Evolutionary conservation across 2,329 filamentous ascomycete genomes (phyloP).

Genomic region (Neopestalotiopsis sp.): DNA sequence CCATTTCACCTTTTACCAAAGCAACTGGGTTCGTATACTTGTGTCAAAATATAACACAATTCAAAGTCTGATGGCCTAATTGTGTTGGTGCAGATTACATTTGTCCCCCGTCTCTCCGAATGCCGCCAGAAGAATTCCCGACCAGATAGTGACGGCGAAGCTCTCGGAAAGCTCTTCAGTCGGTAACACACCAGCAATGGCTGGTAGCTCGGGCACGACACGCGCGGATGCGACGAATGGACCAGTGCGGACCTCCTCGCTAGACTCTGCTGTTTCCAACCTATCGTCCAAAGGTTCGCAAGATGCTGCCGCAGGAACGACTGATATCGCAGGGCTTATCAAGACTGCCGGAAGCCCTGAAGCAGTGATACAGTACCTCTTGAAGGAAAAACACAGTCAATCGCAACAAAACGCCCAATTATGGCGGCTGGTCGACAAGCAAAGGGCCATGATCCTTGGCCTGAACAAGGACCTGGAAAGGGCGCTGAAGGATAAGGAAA

Average conservation of each 20-base stretch:
- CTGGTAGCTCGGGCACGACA: slow-evolving; percentile 47
- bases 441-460: slow-evolving; percentile 89
- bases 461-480: slow-evolving; percentile 94
- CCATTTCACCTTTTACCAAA: slow-evolving; percentile 25
- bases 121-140: slow-evolving; percentile 53
- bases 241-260: slow-evolving; percentile 78
- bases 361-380: slow-evolving; percentile 82
- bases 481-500: slow-evolving; percentile 91
- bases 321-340: slow-evolving; percentile 81
- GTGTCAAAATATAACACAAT: neutral
- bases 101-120: slow-evolving; percentile 45
- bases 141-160: slow-evolving; percentile 48
- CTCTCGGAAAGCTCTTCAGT: slow-evolving; percentile 45
- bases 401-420: slow-evolving; percentile 89
- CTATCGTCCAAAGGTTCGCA: slow-evolving; percentile 67
- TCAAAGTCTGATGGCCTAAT: neutral
- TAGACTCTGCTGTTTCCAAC: slow-evolving; percentile 89
- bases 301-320: slow-evolving; percentile 63
- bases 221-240: slow-evolving; percentile 38
- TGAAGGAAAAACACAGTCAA: slow-evolving; percentile 90
- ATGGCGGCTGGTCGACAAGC: slow-evolving; percentile 96
- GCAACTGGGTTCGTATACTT: slow-evolving; percentile 27
- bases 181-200: slow-evolving; percentile 49
- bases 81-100: slow-evolving; percentile 29
- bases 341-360: slow-evolving; percentile 87